phyloP scores from a whole-genome alignment of 73 alveolate genomes.

The Tetrahymena elliotti region DNA sequence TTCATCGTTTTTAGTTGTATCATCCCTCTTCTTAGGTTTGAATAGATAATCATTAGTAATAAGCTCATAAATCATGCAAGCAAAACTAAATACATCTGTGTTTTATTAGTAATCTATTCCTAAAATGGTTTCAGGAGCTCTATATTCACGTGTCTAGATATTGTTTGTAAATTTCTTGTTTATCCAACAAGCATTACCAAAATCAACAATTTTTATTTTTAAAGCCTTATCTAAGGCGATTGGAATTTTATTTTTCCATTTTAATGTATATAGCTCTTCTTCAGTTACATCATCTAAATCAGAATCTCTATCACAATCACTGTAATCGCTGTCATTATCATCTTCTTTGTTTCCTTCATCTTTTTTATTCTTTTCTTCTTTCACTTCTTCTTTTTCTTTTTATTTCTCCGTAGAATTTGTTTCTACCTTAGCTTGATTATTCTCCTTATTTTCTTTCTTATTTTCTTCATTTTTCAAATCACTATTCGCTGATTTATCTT shows the following conservation, averaged over 20 bases:
- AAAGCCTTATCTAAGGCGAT: constrained; percentile 24
- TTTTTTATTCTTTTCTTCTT: neutral
- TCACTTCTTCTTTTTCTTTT: neutral
- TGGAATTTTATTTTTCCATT: constrained; percentile 36
- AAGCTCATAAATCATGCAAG: constrained; percentile 75
- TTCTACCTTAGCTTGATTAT: neutral
- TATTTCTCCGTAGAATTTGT: neutral
- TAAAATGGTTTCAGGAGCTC: constrained; percentile 85
- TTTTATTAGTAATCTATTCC: constrained; percentile 64
- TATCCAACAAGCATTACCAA: constrained; percentile 71
- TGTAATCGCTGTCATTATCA: neutral
- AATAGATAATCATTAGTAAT: constrained; percentile 76
- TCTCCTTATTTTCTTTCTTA: neutral
- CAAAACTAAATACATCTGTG: constrained; percentile 75
- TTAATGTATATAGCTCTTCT: constrained; percentile 23
- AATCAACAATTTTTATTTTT: constrained; percentile 53
- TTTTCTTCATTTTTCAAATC: neutral
- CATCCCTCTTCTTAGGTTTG: constrained; percentile 43
- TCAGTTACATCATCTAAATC: constrained; percentile 23
- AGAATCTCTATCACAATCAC: neutral
- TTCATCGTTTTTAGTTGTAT: constrained; percentile 61
- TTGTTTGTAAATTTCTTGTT: constrained; percentile 47
- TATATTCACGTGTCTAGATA: constrained; percentile 72
- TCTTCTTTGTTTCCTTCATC: constrained; percentile 1
- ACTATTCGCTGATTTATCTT: neutral